Percentiles rank a stretch among this genome's conserved stretches.
phyloP scores from a whole-genome alignment of 2,329 filamentous ascomycete genomes.

The Diaporthe batatas region DNA sequence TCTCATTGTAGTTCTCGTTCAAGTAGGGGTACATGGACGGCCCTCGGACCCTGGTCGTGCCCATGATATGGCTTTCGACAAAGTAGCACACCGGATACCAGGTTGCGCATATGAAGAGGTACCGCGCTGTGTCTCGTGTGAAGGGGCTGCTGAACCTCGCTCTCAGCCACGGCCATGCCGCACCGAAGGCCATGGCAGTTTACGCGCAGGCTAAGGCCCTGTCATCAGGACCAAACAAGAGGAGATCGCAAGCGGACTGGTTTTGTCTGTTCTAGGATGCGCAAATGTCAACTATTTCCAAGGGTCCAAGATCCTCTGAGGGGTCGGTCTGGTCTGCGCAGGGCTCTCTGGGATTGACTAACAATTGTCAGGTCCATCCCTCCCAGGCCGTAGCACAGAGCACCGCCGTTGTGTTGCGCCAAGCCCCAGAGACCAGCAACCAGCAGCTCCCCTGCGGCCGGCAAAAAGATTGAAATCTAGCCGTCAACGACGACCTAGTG shows the following conservation, averaged over 20 bases:
- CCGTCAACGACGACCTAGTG: conserved; percentile 29
- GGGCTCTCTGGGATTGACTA: conserved; percentile 3
- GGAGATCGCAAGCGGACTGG: background rate
- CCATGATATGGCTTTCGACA: conserved; percentile 72
- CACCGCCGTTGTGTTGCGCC: conserved; percentile 1
- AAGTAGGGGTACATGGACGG: conserved; percentile 83
- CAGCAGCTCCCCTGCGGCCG: conserved; percentile 31
- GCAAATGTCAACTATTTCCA: background rate
- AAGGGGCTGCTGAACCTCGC: conserved; percentile 43
- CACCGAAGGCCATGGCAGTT: conserved; percentile 37
- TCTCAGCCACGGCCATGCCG: conserved; percentile 37
- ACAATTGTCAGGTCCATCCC: background rate
- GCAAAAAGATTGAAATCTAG: conserved; percentile 34
- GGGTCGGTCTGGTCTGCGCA: background rate
- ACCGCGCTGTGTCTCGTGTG: conserved; percentile 56
- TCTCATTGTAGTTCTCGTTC: conserved; percentile 74
- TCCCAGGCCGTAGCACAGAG: background rate
- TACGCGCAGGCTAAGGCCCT: conserved; percentile 11
- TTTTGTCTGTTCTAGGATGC: background rate
- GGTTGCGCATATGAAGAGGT: conserved; percentile 66
- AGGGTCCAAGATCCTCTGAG: background rate
- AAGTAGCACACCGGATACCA: conserved; percentile 74
- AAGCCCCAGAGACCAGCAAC: background rate
- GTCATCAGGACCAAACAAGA: background rate
- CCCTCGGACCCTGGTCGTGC: conserved; percentile 69